Evolutionary conservation across 129 eudicot genomes (phyloP), one percentile per base, ranked within the genome.

Genomic region (Gnaphalium uliginosum): DNA sequence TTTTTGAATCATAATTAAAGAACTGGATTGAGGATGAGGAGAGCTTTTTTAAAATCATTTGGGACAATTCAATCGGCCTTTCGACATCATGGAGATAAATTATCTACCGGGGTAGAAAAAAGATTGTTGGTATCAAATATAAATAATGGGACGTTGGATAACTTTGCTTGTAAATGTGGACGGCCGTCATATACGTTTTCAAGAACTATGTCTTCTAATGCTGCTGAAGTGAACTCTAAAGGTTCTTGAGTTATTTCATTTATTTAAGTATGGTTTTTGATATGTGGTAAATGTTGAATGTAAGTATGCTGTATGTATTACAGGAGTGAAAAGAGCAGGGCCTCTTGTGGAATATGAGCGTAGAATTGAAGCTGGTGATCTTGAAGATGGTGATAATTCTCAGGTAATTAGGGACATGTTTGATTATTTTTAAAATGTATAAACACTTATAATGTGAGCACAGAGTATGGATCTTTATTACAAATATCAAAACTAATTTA

Each of bases 281-380:
- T 76, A 78, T 66, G 18, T 48, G 46, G 24, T 32, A 17, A 32
- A 35, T 11, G 33, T 15, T 71, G 67, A 32, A 54, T 33, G 5
- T 53, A 22, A 8, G 33, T 66, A 56, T 39, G 62, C 8, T 65
- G 68, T 72, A 15, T 72, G 1, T 29, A 21, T 65, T 51, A 51
- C 83, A 85, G 96, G 84, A 48, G 72, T 50, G 25, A 73, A 57
- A 35, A 83, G 76, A 41, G 85, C 83, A 41, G 96, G 99, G 58
- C 97, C 96, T 61, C 86, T 95, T 29, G 86, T 87, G 73, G 97
- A 95, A 72, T 95, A 95, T 69, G 90, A 89, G 74, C 85, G 96
- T 37, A 86, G 96, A 85, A 82, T 95, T 57, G 79, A 83, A 56
- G 92, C 90, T 14, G 96, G 97, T 76, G 99, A 95, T 51, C 96